Evolutionary conservation across 148 eudicot genomes (phyloP).

Genomic region (Rhododendron vialii): DNA sequence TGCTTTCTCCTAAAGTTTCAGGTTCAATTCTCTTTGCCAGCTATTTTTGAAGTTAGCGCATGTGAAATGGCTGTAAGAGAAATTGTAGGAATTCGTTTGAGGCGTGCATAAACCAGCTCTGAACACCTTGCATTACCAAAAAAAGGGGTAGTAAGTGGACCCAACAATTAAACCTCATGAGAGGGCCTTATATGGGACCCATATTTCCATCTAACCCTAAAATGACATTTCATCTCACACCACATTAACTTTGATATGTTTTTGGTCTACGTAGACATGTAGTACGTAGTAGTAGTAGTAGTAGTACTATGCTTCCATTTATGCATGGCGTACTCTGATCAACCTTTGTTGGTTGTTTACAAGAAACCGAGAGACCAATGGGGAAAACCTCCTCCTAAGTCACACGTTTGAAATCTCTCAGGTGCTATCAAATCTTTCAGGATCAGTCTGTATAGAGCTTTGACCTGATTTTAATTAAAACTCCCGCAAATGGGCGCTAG

Average conservation of each 20-base stretch:
- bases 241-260: background rate
- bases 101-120: background rate
- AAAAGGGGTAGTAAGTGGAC: background rate
- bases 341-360: background rate
- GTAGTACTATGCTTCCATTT: background rate
- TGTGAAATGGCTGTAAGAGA: background rate
- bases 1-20: too few species aligned
- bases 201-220: conserved; percentile 40
- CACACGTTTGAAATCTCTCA: too few species aligned
- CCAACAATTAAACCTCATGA: background rate
- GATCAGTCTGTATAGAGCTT: too few species aligned
- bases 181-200: background rate
- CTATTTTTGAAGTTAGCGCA: too few species aligned
- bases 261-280: conserved; percentile 28
- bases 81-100: background rate
- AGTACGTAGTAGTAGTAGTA: background rate
- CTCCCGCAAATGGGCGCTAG: accelerated
- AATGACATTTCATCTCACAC: conserved; percentile 35
- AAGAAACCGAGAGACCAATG: background rate
- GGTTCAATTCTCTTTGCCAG: background rate
- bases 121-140: background rate
- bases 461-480: too few species aligned
- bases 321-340: conserved; percentile 22
- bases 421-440: too few species aligned
- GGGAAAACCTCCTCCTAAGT: too few species aligned